These are phyloP conservation scores for Trematosphaeria pertusa DNA, from an alignment of 2,329 filamentous ascomycete species.

Conservation along the genomic window DNA sequence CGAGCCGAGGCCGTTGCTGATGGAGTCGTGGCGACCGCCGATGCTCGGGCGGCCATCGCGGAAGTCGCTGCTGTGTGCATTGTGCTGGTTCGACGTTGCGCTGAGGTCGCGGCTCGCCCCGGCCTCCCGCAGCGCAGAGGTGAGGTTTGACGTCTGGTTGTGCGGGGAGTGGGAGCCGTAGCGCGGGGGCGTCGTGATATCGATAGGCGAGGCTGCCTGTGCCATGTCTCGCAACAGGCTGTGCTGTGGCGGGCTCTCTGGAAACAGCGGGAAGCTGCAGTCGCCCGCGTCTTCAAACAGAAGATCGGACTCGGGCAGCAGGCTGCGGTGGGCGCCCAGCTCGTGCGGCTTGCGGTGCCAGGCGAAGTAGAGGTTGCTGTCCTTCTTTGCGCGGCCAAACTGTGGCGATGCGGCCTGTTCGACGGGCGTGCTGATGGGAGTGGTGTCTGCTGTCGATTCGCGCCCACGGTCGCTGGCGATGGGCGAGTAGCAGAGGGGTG, in stretches of 20 bases:
- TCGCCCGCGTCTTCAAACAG: constrained; percentile 51
- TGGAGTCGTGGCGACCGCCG: constrained; percentile 61
- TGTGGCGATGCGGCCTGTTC: constrained; percentile 50
- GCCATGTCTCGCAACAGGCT: constrained; percentile 55
- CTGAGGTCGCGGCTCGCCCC: constrained; percentile 43
- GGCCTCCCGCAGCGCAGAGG: constrained; percentile 64
- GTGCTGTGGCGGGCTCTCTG: constrained; percentile 36
- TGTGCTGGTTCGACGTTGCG: constrained; percentile 52
- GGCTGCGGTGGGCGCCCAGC: constrained; percentile 34
- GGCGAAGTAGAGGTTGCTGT: constrained; percentile 50
- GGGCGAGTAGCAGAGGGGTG: constrained; percentile 61
- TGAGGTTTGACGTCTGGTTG: constrained; percentile 69
- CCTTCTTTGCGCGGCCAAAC: constrained; percentile 51
- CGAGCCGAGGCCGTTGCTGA: constrained; percentile 53
- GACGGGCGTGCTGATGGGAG: constrained; percentile 54
- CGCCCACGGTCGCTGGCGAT: constrained; percentile 55
- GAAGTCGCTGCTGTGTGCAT: constrained; percentile 41
- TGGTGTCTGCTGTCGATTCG: constrained; percentile 60
- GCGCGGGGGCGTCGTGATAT: constrained; percentile 62
- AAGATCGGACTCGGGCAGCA: constrained; percentile 42
- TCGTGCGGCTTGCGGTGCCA: constrained; percentile 54
- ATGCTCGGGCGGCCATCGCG: constrained; percentile 40
- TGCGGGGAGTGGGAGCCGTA: constrained; percentile 66
- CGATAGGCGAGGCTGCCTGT: constrained; percentile 62
- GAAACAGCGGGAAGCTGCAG: constrained; percentile 50